phyloP scores from a whole-genome alignment of 805 yeast species.

The Metschnikowia picachoensis region DNA sequence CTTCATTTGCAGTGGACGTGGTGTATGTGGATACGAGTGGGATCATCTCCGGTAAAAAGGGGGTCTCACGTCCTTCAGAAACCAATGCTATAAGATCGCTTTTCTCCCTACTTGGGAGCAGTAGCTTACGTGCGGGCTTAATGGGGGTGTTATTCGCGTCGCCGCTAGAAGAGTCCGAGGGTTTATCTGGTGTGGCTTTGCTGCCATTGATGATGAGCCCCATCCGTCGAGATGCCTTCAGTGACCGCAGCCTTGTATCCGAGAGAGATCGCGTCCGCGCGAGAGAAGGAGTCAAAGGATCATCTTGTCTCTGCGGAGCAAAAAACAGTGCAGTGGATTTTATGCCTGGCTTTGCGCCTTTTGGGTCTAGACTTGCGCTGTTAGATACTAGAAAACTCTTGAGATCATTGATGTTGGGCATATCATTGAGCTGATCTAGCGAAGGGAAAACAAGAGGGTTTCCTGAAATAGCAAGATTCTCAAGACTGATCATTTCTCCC shows the following conservation, averaged over 20 bases:
- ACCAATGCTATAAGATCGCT: neutral
- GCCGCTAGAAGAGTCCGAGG: neutral
- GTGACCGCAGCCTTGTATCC: slow-evolving; percentile 41
- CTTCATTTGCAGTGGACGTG: neutral
- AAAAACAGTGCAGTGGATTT: too few species aligned
- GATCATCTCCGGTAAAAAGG: slow-evolving; percentile 23
- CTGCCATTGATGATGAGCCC: slow-evolving; percentile 58
- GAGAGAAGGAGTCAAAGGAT: slow-evolving; percentile 16
- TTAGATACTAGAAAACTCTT: slow-evolving; percentile 38
- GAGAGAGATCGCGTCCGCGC: slow-evolving; percentile 30
- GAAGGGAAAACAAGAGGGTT: slow-evolving; percentile 59
- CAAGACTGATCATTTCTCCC: slow-evolving; percentile 47
- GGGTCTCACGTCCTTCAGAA: neutral
- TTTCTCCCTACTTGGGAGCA: slow-evolving; percentile 9
- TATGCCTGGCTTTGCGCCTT: neutral
- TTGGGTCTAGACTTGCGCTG: slow-evolving; percentile 25
- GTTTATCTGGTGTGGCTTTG: slow-evolving; percentile 14
- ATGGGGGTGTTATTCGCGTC: slow-evolving; percentile 11
- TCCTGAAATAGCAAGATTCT: slow-evolving; percentile 55
- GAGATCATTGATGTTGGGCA: slow-evolving; percentile 40
- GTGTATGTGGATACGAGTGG: neutral
- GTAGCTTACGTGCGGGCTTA: slow-evolving; percentile 15
- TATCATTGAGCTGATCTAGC: slow-evolving; percentile 28
- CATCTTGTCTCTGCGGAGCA: neutral
- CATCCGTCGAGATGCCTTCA: slow-evolving; percentile 73